These are phyloP conservation scores for Juglanconis sp. DNA, from an alignment of 2,329 filamentous ascomycete genomes.

Conservation along the genomic window DNA sequence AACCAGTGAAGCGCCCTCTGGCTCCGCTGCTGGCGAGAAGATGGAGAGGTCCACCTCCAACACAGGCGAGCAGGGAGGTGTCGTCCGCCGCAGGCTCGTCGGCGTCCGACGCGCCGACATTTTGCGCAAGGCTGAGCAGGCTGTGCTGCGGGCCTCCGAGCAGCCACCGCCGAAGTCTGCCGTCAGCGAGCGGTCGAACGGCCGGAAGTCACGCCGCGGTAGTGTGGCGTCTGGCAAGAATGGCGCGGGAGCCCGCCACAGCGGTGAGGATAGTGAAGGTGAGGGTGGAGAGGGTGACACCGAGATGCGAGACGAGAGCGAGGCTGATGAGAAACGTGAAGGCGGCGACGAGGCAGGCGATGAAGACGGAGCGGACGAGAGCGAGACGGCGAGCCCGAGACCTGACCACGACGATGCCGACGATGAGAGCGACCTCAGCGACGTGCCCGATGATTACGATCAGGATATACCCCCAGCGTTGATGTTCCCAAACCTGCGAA, in stretches of 20 bases:
- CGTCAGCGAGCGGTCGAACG: slow-evolving; percentile 17
- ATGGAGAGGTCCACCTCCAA: slow-evolving; percentile 35
- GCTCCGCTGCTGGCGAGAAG: slow-evolving; percentile 30
- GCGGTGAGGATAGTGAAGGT: slow-evolving; percentile 26
- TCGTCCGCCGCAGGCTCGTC: slow-evolving; percentile 35
- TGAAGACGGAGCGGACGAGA: slow-evolving; percentile 24
- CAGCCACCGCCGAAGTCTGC: slow-evolving; percentile 40
- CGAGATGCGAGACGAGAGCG: slow-evolving; percentile 40
- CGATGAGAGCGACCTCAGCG: slow-evolving; percentile 67
- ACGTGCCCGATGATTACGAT: slow-evolving; percentile 57
- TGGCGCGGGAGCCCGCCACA: slow-evolving; percentile 30
- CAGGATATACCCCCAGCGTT: slow-evolving; percentile 53
- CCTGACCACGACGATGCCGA: slow-evolving; percentile 65
- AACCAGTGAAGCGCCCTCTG: slow-evolving; percentile 17
- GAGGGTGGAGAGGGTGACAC: slow-evolving; percentile 35
- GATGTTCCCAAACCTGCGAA: slow-evolving; percentile 49
- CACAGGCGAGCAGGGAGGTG: slow-evolving; percentile 31
- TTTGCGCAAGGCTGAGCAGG: slow-evolving; percentile 59
- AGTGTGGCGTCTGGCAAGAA: slow-evolving; percentile 46
- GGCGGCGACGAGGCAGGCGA: slow-evolving; percentile 18
- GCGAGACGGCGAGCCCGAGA: slow-evolving; percentile 47
- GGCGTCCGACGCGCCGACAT: slow-evolving; percentile 56
- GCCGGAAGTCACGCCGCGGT: slow-evolving; percentile 46
- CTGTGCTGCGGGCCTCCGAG: slow-evolving; percentile 49
- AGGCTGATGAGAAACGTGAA: slow-evolving; percentile 16